Evolutionary conservation across 495 filamentous ascomycete species (phyloP).

Genomic region (Podospora comata): DNA sequence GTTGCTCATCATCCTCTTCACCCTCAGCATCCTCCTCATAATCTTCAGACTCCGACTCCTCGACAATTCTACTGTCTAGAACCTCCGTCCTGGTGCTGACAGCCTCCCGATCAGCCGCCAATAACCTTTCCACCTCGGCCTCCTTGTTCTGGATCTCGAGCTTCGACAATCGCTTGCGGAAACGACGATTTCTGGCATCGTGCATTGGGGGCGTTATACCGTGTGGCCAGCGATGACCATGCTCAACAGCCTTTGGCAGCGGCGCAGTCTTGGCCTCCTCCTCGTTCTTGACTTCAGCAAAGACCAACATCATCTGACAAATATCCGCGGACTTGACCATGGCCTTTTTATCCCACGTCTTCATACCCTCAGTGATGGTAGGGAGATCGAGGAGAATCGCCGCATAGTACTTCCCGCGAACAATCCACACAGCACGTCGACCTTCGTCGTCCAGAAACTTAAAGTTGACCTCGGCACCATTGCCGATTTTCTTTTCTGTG

Average conservation of each 20-base stretch:
- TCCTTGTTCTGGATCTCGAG: conserved; percentile 88
- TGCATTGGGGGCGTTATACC: conserved; percentile 90
- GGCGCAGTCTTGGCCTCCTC: conserved; percentile 64
- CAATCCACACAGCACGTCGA: conserved; percentile 66
- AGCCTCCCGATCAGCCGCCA: conserved; percentile 65
- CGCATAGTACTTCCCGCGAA: conserved; percentile 71
- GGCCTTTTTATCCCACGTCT: conserved; percentile 86
- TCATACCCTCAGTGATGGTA: conserved; percentile 90
- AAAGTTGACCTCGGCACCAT: conserved; percentile 68
- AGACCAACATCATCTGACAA: conserved; percentile 88
- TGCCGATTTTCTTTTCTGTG: conserved; percentile 70
- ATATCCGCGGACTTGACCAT: conserved; percentile 95
- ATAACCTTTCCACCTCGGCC: conserved; percentile 70
- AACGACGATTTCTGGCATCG: conserved; percentile 78
- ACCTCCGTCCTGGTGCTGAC: conserved; percentile 56
- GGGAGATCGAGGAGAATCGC: conserved; percentile 84
- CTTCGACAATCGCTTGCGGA: conserved; percentile 76
- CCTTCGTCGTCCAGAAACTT: conserved; percentile 74
- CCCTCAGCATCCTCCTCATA: conserved; percentile 61
- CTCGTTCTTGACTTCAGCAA: conserved; percentile 67
- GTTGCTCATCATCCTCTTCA: conserved; percentile 43
- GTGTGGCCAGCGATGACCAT: conserved; percentile 79
- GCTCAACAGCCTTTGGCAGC: conserved; percentile 61
- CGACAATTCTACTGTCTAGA: conserved; percentile 58
- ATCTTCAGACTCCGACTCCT: conserved; percentile 52